A percentile compares a stretch with the other conserved stretches of the same genome.
phyloP scores from a whole-genome alignment of 352 stramenopile species.

The Globisporangium polare region DNA sequence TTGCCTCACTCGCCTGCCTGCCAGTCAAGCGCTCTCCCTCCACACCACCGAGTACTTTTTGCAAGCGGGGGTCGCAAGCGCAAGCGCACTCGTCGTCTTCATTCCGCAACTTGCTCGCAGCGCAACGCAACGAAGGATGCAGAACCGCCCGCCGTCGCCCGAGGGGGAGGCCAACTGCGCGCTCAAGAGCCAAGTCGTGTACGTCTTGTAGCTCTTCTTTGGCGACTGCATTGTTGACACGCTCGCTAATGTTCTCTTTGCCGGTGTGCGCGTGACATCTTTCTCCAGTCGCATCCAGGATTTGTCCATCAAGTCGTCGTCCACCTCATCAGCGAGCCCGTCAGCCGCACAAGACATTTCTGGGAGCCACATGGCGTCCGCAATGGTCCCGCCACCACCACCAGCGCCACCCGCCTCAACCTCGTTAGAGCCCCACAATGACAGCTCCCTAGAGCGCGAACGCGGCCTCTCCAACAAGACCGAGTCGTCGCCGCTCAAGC shows the following conservation, averaged over 20 bases:
- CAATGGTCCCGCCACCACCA: neutral
- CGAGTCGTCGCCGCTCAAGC: constrained; percentile 19
- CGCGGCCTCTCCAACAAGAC: neutral
- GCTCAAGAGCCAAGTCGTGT: constrained; percentile 7
- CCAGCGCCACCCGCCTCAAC: neutral
- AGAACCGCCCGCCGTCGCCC: constrained; percentile 4
- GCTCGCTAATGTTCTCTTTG: neutral
- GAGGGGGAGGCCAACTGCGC: neutral
- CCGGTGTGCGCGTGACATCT: neutral
- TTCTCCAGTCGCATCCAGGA: constrained; percentile 28
- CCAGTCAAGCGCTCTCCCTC: too few species aligned
- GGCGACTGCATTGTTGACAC: neutral
- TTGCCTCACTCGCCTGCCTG: too few species aligned
- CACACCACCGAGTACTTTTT: too few species aligned
- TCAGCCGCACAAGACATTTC: neutral
- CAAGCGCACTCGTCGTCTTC: neutral
- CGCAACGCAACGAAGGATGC: neutral
- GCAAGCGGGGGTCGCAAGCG: too few species aligned
- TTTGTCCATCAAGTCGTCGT: constrained; percentile 24
- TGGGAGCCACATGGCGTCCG: neutral
- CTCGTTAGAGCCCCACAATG: neutral
- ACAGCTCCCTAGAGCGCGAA: neutral
- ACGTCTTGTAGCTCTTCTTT: neutral
- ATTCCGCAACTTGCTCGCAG: neutral
- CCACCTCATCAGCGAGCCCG: neutral